Evolutionary conservation across 768 basidiomycete genomes (phyloP).

Genomic region (Agaricus subrufescens): DNA sequence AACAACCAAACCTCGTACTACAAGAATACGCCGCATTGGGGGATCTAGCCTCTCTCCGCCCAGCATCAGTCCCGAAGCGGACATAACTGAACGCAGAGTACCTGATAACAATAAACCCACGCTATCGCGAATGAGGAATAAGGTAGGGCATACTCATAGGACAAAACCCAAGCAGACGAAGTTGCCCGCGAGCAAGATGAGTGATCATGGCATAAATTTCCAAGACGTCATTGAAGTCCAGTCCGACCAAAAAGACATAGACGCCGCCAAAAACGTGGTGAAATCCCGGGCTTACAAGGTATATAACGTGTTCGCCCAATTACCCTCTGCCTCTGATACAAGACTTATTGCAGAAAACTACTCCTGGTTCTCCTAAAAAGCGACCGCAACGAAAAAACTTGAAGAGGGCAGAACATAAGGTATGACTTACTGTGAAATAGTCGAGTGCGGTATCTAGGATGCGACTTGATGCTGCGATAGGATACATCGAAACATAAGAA

Average conservation of each 20-base stretch:
- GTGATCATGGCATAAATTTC: not conserved
- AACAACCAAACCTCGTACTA: slow-evolving; percentile 7
- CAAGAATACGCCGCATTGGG: slow-evolving; percentile 27
- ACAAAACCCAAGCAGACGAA: not conserved
- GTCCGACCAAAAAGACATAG: slow-evolving; percentile 20
- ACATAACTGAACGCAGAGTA: not conserved
- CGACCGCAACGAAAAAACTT: not conserved
- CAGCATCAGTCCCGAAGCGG: not conserved
- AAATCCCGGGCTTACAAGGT: not conserved
- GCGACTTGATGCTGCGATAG: not conserved
- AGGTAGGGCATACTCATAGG: not conserved
- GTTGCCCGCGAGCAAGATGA: not conserved
- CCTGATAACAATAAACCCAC: not conserved
- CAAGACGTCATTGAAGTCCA: slow-evolving; percentile 16
- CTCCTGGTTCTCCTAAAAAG: not conserved
- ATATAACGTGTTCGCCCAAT: not conserved
- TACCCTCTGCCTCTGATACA: not conserved
- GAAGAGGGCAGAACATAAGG: not conserved
- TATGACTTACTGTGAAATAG: not conserved
- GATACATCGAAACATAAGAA: slow-evolving; percentile 19
- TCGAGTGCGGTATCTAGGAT: not conserved
- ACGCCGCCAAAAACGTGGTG: not conserved
- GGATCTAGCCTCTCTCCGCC: slow-evolving; percentile 25
- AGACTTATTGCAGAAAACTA: not conserved
- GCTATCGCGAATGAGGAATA: not conserved